Percentiles rank a stretch among this genome's conserved stretches.
phyloP scores from a whole-genome alignment of 75 land plant genomes.

The Larix kaempferi region DNA sequence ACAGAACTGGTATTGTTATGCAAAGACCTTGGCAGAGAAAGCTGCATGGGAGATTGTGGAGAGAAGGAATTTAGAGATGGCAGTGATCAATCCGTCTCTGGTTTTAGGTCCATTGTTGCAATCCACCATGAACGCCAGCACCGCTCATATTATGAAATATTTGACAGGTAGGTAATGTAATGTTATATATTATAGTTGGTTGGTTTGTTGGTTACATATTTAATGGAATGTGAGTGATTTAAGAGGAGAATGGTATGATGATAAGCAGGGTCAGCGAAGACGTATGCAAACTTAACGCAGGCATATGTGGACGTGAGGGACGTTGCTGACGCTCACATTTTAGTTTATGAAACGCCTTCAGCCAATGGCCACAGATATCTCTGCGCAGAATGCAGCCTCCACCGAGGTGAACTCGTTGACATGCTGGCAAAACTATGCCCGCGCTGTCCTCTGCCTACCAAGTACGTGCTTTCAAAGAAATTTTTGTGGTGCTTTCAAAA shows the following conservation, averaged over 20 bases:
- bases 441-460: too few species aligned
- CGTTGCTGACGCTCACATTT: slow-evolving; percentile 17
- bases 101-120: slow-evolving; percentile 61
- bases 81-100: slow-evolving; percentile 36
- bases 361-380: slow-evolving; percentile 19
- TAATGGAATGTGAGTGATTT: too few species aligned
- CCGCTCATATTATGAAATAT: slow-evolving; percentile 34
- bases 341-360: slow-evolving; percentile 7
- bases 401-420: too few species aligned
- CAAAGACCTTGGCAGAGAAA: slow-evolving; percentile 17
- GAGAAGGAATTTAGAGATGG: slow-evolving; percentile 31
- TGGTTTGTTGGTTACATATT: too few species aligned
- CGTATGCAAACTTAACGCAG: too few species aligned
- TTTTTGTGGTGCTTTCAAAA: too few species aligned
- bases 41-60: slow-evolving; percentile 36
- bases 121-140: slow-evolving; percentile 40
- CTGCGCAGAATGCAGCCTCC: slow-evolving; percentile 19
- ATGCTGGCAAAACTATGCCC: too few species aligned
- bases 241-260: too few species aligned
- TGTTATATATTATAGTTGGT: not conserved
- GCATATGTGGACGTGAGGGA: slow-evolving; percentile 26
- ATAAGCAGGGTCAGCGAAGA: too few species aligned
- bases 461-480: too few species aligned
- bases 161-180: slow-evolving; percentile 6
- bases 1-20: too few species aligned